Evolutionary conservation across 1,284 basidiomycete genomes (phyloP).

Genomic region (Thecaphora thlaspeos): DNA sequence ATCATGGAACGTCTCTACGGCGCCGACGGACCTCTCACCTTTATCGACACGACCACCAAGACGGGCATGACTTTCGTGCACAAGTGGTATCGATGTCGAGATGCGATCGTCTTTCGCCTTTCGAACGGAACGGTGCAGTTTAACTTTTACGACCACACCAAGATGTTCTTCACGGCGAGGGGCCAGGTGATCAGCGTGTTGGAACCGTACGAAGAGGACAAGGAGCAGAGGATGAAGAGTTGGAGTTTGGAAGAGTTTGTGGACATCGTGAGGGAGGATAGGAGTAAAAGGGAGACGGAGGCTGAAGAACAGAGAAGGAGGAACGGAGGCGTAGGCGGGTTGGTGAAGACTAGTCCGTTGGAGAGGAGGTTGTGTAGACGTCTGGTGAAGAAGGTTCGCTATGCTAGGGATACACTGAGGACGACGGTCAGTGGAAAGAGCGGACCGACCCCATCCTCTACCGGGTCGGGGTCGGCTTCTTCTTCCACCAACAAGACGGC

Average conservation of each 20-base stretch:
- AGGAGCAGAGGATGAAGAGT: conserved; percentile 74
- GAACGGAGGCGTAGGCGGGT: conserved; percentile 1
- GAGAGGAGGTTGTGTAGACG: conserved; percentile 27
- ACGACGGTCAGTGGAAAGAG: conserved; percentile 10
- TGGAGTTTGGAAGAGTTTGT: conserved; percentile 76
- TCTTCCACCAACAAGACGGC: no score
- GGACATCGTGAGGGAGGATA: conserved; percentile 61
- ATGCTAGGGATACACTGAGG: conserved; percentile 23
- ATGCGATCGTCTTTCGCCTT: conserved; percentile 93
- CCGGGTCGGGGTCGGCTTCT: background rate
- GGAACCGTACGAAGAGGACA: conserved; percentile 63
- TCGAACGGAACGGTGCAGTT: conserved; percentile 94
- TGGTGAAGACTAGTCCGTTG: conserved; percentile 14
- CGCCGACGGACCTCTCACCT: conserved; percentile 74
- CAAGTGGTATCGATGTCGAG: conserved; percentile 92
- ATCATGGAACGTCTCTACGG: conserved; percentile 55
- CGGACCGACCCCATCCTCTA: conserved; percentile 4
- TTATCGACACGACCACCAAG: conserved; percentile 73
- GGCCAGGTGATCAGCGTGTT: conserved; percentile 82
- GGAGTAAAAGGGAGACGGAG: conserved; percentile 37
- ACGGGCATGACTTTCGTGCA: conserved; percentile 91
- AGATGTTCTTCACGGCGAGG: conserved; percentile 79
- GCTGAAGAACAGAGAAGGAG: conserved; percentile 8
- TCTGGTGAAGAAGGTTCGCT: conserved; percentile 22
- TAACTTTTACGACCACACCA: conserved; percentile 98